Evolutionary conservation across 208 protist genomes (phyloP).

Genomic region (Trichomonas vaginalis): DNA sequence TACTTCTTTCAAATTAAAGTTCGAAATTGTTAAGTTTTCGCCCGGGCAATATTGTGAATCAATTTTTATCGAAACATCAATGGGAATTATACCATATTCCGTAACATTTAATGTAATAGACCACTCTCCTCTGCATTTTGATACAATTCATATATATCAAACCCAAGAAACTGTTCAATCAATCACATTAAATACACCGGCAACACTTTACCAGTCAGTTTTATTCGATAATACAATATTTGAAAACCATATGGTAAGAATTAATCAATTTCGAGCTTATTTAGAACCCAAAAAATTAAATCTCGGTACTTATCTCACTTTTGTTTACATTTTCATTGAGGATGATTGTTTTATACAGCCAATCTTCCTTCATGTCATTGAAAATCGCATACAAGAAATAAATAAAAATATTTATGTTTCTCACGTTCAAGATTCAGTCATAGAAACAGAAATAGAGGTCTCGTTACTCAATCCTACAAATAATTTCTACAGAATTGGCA

Average conservation of each 20-base stretch:
- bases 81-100: background rate
- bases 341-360: background rate
- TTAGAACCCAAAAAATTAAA: background rate
- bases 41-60: background rate
- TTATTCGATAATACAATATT: background rate
- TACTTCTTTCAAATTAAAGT: background rate
- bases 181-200: background rate
- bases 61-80: background rate
- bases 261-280: background rate
- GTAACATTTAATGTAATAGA: no score
- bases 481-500: background rate
- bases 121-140: background rate
- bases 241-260: background rate
- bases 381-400: background rate
- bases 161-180: background rate
- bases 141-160: background rate
- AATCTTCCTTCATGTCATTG: background rate
- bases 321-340: background rate
- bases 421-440: background rate
- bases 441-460: background rate
- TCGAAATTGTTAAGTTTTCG: background rate
- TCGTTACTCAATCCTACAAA: background rate
- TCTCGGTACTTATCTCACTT: background rate
- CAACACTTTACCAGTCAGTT: background rate
- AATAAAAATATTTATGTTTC: background rate